Evolutionary conservation across 306 rosid genomes (phyloP).

Genomic region (Myrica gale): DNA sequence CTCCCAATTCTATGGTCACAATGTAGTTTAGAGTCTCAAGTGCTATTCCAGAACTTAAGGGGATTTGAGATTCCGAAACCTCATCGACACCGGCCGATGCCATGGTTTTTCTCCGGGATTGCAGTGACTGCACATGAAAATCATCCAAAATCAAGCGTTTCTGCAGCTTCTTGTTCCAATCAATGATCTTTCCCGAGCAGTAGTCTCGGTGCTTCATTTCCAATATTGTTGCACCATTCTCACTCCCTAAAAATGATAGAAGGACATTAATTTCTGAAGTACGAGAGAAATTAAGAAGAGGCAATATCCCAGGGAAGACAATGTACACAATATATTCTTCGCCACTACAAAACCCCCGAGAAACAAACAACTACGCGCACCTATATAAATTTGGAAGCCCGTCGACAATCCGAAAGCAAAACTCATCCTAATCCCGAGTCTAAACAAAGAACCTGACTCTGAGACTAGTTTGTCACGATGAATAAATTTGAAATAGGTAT

Average conservation of each 20-base stretch:
- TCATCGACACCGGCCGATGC: slow-evolving; percentile 25
- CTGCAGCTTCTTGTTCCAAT: slow-evolving; percentile 42
- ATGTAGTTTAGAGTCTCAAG: slow-evolving; percentile 71
- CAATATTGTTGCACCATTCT: slow-evolving; percentile 57
- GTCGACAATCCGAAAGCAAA: too few relatives aligned
- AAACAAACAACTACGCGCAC: too few relatives aligned
- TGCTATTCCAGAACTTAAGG: slow-evolving; percentile 58
- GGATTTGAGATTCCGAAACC: slow-evolving; percentile 57
- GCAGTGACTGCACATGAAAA: slow-evolving; percentile 49
- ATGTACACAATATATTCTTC: too few relatives aligned
- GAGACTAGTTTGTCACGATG: too few relatives aligned
- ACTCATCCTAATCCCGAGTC: too few relatives aligned
- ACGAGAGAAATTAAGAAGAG: too few relatives aligned
- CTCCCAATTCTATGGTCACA: slow-evolving; percentile 60
- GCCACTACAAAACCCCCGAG: too few relatives aligned
- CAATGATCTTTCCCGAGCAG: slow-evolving; percentile 47
- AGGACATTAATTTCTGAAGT: too few relatives aligned
- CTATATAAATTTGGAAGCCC: too few relatives aligned
- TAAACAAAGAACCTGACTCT: too few relatives aligned
- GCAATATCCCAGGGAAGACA: too few relatives aligned
- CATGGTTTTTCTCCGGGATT: slow-evolving; percentile 33
- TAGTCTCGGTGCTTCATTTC: slow-evolving; percentile 67
- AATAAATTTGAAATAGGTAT: too few relatives aligned
- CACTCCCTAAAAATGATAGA: slow-evolving; percentile 33
- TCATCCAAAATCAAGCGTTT: slow-evolving; percentile 48